Conservation (phyloP, 495 filamentous ascomycete species). For the Lasiosphaeria miniovina region DNA sequence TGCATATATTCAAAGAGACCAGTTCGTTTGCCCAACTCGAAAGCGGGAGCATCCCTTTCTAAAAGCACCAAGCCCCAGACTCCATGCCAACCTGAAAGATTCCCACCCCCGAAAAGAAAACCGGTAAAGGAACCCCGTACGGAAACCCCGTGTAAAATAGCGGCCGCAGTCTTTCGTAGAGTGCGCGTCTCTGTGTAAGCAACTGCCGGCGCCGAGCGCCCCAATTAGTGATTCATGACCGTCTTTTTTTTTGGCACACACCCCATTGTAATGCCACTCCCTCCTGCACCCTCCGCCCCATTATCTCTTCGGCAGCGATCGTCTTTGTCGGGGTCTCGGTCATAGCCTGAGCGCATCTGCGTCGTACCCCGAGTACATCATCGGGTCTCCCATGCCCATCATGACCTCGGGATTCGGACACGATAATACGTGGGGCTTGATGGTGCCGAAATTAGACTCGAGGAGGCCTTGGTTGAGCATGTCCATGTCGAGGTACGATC, state of each 20-base stretch:
- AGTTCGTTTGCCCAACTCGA: neutral
- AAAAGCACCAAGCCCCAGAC: neutral
- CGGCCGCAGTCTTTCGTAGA: too few species aligned
- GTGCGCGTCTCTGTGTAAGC: too few species aligned
- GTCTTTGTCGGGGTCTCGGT: neutral
- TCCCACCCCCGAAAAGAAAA: too few species aligned
- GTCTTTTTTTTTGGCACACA: too few species aligned
- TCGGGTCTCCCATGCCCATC: conserved; percentile 49
- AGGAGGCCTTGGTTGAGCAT: conserved; percentile 44
- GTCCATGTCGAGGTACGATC: conserved; percentile 37
- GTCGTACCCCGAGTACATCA: conserved; percentile 44
- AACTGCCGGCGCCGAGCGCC: too few species aligned
- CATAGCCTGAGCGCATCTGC: conserved; percentile 26
- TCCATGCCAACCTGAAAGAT: neutral
- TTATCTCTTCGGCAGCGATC: neutral
- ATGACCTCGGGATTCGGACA: conserved; percentile 46
- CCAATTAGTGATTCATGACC: too few species aligned
- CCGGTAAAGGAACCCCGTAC: too few species aligned
- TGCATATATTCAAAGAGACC: neutral
- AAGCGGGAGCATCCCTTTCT: neutral
- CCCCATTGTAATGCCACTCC: too few species aligned
- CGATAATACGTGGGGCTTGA: conserved; percentile 46
- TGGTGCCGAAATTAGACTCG: conserved; percentile 44
- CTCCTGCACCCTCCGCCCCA: neutral
- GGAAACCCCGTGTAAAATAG: too few species aligned